Base-by-base conservation (phyloP, 2,329 filamentous ascomycete genomes). In the Ceratocystis huliohia region DNA sequence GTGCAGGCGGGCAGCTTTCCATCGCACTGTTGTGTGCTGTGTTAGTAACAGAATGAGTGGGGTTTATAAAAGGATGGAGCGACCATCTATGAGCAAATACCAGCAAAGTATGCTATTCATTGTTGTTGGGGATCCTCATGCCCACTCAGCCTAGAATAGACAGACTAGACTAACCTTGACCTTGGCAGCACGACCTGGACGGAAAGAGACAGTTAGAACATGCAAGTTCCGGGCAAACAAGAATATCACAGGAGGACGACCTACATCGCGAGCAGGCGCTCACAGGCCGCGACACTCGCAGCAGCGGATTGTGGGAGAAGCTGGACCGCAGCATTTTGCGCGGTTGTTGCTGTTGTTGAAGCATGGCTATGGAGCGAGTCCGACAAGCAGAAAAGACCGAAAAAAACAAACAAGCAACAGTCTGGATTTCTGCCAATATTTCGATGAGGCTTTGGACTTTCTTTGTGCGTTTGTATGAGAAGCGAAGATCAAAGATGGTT, bases 1-100 rank as follows among this genome's bases (percentile, higher is more conserved):
- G 91, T 95, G 74, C 94, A 99, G 6, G 92, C 91, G 10, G 94
- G 94, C 46, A 97, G 80, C 75, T 96, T 96, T 69, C 94, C 93
- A 77, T 97, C 94, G 73, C 94, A 99, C 85, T 88, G 72, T 28
- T 44, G 8, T 13, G 25, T 30, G 15, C 20, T 17, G 46, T 22
- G n/a, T 65, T 13, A 65, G 56, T 41, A 22, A 61, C 7, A 28
- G 44, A 28, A 57, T 68, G 20, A 13, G 10, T 1, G 53, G 66
- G 62, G 13, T 3, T 57, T 5, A 15, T 10, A 2, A 46, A 10
- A 46, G 50, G 17, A 5, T 56, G 61, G n/a, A 22, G 46, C 46
- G 41, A 37, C 33, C 22, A 15, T 20, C 17, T n/a, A 46, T 56
- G 44, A 20, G 45, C 62, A 63, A 65, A 56, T 20, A 69, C 62